These are phyloP conservation scores for Pichia sp. DNA, from an alignment of 1,139 yeast genomes.

Conservation along the genomic window DNA sequence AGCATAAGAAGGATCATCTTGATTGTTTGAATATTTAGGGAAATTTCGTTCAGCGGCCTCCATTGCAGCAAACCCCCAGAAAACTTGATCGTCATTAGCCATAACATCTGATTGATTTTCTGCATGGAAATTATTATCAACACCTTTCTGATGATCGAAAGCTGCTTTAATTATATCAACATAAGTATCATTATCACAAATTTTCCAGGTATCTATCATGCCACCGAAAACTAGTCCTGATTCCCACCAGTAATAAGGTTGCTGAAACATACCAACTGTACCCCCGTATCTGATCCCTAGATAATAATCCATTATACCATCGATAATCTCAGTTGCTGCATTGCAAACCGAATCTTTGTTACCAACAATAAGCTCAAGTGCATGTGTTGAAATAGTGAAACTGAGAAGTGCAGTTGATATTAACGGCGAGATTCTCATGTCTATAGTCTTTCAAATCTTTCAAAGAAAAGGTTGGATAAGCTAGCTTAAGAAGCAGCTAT, in stretches of 20 bases:
- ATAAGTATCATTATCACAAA: conserved; percentile 65
- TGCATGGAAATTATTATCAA: conserved; percentile 69
- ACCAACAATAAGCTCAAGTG: conserved; percentile 22
- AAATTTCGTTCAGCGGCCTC: conserved; percentile 85
- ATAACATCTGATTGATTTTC: conserved; percentile 85
- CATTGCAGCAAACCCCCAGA: conserved; percentile 92
- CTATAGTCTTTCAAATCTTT: too few species aligned
- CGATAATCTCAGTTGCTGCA: conserved; percentile 49
- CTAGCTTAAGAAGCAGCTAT: too few species aligned
- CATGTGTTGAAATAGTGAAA: conserved; percentile 1
- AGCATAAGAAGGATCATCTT: conserved; percentile 56
- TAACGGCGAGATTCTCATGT: background rate
- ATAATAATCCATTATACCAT: conserved; percentile 81
- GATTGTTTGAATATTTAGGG: conserved; percentile 51
- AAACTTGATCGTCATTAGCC: conserved; percentile 96
- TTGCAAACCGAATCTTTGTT: conserved; percentile 28
- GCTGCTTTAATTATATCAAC: conserved; percentile 55
- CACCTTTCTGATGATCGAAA: conserved; percentile 69
- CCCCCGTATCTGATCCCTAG: conserved; percentile 66
- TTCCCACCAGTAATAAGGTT: conserved; percentile 97
- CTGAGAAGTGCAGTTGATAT: background rate
- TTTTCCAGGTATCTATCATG: conserved; percentile 68
- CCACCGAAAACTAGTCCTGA: conserved; percentile 96
- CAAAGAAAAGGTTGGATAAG: too few species aligned
- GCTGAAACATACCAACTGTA: conserved; percentile 72